These are phyloP conservation scores for Oemleria cerasiformis DNA, from an alignment of 306 rosid genomes.

Conservation along the genomic window DNA sequence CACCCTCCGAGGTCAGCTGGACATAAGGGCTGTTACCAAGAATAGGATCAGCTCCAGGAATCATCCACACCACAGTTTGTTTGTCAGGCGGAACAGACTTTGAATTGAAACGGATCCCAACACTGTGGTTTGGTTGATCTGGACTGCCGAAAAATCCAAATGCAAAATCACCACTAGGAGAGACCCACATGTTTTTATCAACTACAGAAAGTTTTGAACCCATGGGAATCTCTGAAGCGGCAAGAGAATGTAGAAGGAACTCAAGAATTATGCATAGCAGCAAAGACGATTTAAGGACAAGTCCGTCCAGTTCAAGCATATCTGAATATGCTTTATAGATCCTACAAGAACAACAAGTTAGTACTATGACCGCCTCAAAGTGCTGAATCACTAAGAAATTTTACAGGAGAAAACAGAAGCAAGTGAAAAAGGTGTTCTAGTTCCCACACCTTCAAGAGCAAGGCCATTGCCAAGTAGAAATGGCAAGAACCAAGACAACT, in stretches of 20 bases:
- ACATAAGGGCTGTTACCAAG: slow-evolving; percentile 62
- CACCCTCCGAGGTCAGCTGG: slow-evolving; percentile 54
- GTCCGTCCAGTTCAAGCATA: slow-evolving; percentile 47
- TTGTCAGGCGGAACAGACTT: slow-evolving; percentile 46
- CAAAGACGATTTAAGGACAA: slow-evolving; percentile 31
- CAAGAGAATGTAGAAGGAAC: slow-evolving; percentile 42
- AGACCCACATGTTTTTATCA: slow-evolving; percentile 56
- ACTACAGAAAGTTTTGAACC: slow-evolving; percentile 58
- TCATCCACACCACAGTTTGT: slow-evolving; percentile 67
- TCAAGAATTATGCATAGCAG: slow-evolving; percentile 37
- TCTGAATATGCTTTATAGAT: slow-evolving; percentile 27
- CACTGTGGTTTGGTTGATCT: slow-evolving; percentile 52
- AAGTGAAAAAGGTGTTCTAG: background rate
- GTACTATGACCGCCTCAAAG: slow-evolving; percentile 8
- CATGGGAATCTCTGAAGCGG: slow-evolving; percentile 49
- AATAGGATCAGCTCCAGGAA: slow-evolving; percentile 50
- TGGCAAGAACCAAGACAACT: slow-evolving; percentile 2
- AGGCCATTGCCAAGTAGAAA: background rate
- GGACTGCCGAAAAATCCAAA: slow-evolving; percentile 55
- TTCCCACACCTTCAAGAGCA: background rate
- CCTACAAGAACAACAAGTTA: slow-evolving; percentile 18
- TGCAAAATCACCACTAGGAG: slow-evolving; percentile 69
- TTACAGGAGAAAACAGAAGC: background rate
- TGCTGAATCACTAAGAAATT: slow-evolving; percentile 7
- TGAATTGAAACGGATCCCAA: slow-evolving; percentile 65